Base-by-base conservation (phyloP, 805 yeast species). In the Saccharomyces kudriavzevii region DNA sequence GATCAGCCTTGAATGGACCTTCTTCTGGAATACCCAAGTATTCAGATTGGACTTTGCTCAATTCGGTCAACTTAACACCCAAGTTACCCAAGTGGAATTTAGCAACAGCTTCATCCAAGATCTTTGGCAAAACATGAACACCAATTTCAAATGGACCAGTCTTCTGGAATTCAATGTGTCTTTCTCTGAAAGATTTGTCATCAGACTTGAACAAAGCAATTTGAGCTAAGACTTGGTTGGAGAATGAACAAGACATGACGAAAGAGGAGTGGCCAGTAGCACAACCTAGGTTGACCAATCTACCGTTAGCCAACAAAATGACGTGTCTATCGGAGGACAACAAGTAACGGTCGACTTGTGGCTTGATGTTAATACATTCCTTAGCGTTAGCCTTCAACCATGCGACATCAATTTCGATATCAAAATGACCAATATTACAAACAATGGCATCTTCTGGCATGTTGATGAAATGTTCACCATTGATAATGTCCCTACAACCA, bases 361-460 rank as follows among this genome's bases (percentile, higher is more conserved):
- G 97, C 82, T 92, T 92, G 79, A 92, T 91, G 89, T 91, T 90
- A 73, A 89, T 92, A 74, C 86, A 91, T 67, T 89, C 89, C 75
- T 79, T 82, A 69, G 97, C 96, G 77, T 90, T 89, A 56, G 84
- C 87, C 84, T 90, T 90, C 76, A 92, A 82, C 97, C 97, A 91
- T 71, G 98, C 98, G 68, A 92, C 98, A 77, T 92, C 99, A 68
- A 92, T 94, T 83, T 92, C 99, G 71, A 94, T 89, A 78, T 92
- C 99, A 68, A 92, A 92, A 81, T 92, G 99, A 76, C 99, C 99
- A 78, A 92, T 92, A 95, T 92, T 92, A 81, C 97, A 94, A 61
- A 92, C 99, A 74, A 92, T 94, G 68, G 99, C 98, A 74, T 92
- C 99, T 78, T 92, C 96, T 77, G 97, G 97, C 99, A 92, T 94